Percentiles rank a stretch among this genome's conserved stretches.
Conservation (phyloP, 164 flowering plant species). For the Umbellularia californica region DNA sequence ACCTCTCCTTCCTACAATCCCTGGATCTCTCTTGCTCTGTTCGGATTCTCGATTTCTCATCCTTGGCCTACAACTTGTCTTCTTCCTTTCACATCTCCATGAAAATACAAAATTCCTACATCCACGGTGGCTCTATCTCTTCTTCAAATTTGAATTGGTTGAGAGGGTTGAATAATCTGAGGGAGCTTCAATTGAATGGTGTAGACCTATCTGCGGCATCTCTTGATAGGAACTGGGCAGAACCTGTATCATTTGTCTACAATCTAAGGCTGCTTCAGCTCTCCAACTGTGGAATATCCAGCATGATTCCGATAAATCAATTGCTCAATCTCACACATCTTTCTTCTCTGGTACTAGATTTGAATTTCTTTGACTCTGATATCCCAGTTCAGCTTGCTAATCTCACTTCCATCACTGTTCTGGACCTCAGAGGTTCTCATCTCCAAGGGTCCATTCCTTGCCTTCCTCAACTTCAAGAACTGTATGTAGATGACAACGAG, state of each 20-base stretch:
- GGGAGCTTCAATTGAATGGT: constrained; percentile 12
- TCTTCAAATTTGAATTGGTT: constrained; percentile 15
- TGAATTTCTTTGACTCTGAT: constrained; percentile 12
- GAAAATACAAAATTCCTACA: background rate
- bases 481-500: constrained; percentile 8
- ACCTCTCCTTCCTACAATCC: constrained; percentile 15
- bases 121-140: constrained; percentile 3
- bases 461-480: constrained; percentile 17
- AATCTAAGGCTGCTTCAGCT: constrained; percentile 17
- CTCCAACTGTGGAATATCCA: constrained; percentile 16
- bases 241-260: constrained; percentile 14
- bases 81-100: background rate
- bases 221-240: constrained; percentile 8
- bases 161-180: constrained; percentile 12
- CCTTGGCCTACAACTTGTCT: constrained; percentile 6
- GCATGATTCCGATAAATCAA: constrained; percentile 10
- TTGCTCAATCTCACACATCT: constrained; percentile 18
- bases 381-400: constrained; percentile 17
- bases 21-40: constrained; percentile 20
- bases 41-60: constrained; percentile 1
- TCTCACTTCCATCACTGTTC: constrained; percentile 11
- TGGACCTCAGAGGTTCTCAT: constrained; percentile 7
- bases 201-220: constrained; percentile 15
- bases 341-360: constrained; percentile 7
- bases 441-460: constrained; percentile 9